These are phyloP conservation scores for Penicillium frequentans DNA, from an alignment of 2,329 filamentous ascomycete genomes.

Conservation along the genomic window DNA sequence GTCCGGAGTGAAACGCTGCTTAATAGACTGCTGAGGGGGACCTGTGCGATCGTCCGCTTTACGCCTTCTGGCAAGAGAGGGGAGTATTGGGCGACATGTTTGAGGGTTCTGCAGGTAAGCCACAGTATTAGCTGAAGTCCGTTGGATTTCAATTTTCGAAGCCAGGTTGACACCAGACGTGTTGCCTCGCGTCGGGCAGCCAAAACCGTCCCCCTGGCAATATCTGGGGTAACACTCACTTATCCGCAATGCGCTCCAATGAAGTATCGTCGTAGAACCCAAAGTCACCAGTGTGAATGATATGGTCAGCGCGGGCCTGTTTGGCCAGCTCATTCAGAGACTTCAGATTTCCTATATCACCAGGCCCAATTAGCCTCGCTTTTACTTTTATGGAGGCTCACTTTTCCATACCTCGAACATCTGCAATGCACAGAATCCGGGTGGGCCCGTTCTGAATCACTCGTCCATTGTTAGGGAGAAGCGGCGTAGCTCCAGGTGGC, in stretches of 20 bases:
- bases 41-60: slow-evolving; percentile 65
- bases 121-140: slow-evolving; percentile 15
- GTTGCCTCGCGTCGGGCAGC: slow-evolving; percentile 8
- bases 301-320: slow-evolving; percentile 91
- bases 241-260: slow-evolving; percentile 94
- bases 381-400: background rate
- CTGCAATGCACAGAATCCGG: slow-evolving; percentile 51
- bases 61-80: slow-evolving; percentile 80
- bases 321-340: slow-evolving; percentile 96
- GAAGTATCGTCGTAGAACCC: slow-evolving; percentile 98
- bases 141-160: background rate
- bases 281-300: slow-evolving; percentile 98
- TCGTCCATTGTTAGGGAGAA: slow-evolving; percentile 52
- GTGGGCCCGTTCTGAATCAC: slow-evolving; percentile 50
- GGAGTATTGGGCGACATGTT: slow-evolving; percentile 98
- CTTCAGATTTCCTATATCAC: slow-evolving; percentile 77
- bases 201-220: background rate
- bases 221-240: slow-evolving; percentile 60
- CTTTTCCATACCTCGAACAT: slow-evolving; percentile 48
- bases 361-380: slow-evolving; percentile 17
- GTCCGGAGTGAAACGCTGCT: slow-evolving; percentile 76
- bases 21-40: slow-evolving; percentile 71
- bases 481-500: slow-evolving; percentile 48
- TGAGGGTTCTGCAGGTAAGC: slow-evolving; percentile 69
- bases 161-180: slow-evolving; percentile 1